Percentiles rank a stretch among this genome's conserved stretches.
Conservation (phyloP, 2,329 filamentous ascomycete genomes). For the Acrocalymma vagum region DNA sequence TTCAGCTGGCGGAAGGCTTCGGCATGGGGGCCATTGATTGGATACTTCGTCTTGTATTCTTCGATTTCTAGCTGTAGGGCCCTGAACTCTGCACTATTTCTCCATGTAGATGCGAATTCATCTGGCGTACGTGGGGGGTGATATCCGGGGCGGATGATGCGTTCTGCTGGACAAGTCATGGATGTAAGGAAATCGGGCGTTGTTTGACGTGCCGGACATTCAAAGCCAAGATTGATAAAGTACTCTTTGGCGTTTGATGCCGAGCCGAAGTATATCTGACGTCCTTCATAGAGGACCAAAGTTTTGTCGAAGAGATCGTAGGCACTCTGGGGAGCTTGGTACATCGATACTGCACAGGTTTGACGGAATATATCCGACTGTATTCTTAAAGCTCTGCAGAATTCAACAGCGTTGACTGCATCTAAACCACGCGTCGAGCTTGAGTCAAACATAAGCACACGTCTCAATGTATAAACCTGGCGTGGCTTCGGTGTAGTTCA, state of each 20-base stretch:
- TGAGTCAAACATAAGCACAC: no score
- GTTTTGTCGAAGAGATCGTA: slow-evolving; percentile 44
- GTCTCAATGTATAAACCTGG: no score
- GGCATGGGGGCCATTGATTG: no score
- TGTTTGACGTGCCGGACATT: slow-evolving; percentile 61
- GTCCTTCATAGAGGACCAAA: slow-evolving; percentile 61
- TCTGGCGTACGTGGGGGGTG: slow-evolving; percentile 54
- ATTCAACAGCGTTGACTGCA: slow-evolving; percentile 74
- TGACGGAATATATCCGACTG: slow-evolving; percentile 56
- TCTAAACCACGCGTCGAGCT: slow-evolving; percentile 76
- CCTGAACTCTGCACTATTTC: no score
- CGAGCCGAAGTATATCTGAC: slow-evolving; percentile 74
- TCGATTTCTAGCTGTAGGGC: no score
- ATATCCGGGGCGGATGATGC: slow-evolving; percentile 45
- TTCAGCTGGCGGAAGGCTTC: no score
- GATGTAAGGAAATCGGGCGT: slow-evolving; percentile 78
- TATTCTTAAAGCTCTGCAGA: slow-evolving; percentile 62
- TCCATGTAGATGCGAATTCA: no score
- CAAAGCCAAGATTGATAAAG: slow-evolving; percentile 73
- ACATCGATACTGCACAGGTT: slow-evolving; percentile 41
- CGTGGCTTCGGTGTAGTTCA: no score
- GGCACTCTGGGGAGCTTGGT: slow-evolving; percentile 64
- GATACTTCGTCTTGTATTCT: no score
- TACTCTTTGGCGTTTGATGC: slow-evolving; percentile 69
- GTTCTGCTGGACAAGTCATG: slow-evolving; percentile 61